Percentiles rank a stretch among this genome's conserved stretches.
Evolutionary conservation across 2,329 filamentous ascomycete genomes (phyloP).

Genomic region (Aureobasidium sp.): DNA sequence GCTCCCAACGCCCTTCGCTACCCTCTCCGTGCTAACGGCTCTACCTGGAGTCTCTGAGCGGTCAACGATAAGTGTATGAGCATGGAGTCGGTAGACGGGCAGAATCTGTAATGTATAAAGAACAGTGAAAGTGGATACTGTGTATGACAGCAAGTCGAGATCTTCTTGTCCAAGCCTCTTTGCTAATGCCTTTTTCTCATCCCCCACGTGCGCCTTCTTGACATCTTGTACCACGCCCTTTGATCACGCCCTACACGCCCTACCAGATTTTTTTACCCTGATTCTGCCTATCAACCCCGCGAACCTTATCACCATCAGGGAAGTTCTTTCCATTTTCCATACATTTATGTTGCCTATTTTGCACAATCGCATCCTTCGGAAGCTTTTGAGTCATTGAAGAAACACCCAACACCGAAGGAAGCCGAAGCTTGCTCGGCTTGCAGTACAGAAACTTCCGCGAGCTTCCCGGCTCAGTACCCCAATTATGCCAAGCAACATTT

Average conservation of each 20-base stretch:
- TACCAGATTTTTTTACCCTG: not conserved
- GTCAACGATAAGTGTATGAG: too few species aligned
- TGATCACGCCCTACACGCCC: not conserved
- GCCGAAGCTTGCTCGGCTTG: not conserved
- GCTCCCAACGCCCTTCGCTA: constrained; percentile 46
- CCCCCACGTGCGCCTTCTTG: not conserved
- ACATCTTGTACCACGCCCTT: not conserved
- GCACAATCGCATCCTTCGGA: not conserved
- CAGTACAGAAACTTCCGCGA: not conserved
- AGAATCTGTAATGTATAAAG: not conserved
- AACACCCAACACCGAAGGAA: not conserved
- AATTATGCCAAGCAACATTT: not conserved
- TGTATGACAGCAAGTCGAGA: not conserved
- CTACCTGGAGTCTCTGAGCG: constrained; percentile 18
- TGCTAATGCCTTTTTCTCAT: not conserved
- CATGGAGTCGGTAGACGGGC: not conserved
- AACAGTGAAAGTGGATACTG: not conserved
- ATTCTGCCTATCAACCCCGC: not conserved
- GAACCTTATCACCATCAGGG: not conserved
- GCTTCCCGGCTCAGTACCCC: not conserved
- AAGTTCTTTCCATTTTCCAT: not conserved
- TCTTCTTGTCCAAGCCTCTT: not conserved
- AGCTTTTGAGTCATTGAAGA: constrained; percentile 1
- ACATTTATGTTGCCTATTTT: not conserved
- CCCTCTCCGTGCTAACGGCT: constrained; percentile 40